phyloP scores from a whole-genome alignment of 2,329 filamentous ascomycete genomes.

The Aspergillus viridinutans region DNA sequence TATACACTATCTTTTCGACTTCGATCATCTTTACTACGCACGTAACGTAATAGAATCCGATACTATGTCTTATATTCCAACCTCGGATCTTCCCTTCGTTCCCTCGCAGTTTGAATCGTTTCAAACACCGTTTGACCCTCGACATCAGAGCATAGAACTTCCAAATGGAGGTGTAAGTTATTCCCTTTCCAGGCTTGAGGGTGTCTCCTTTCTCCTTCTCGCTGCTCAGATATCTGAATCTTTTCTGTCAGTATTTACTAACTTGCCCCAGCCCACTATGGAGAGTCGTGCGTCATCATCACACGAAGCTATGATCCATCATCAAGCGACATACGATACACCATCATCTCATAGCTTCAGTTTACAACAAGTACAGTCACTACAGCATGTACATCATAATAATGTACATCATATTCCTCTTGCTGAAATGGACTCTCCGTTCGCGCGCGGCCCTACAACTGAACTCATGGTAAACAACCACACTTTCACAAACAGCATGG shows the following conservation, averaged over 20 bases:
- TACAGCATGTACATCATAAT: neutral
- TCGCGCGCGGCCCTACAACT: neutral
- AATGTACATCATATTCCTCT: neutral
- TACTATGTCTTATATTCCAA: neutral
- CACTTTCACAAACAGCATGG: neutral
- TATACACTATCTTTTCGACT: neutral
- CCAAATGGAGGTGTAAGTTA: neutral
- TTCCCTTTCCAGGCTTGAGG: neutral
- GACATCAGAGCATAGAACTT: neutral
- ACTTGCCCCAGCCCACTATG: neutral
- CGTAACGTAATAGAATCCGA: neutral
- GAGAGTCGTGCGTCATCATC: neutral
- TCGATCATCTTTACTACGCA: neutral
- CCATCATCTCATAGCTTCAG: neutral
- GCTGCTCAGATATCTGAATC: neutral
- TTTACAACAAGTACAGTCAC: neutral
- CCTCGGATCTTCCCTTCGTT: neutral
- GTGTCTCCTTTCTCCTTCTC: neutral
- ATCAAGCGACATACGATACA: neutral
- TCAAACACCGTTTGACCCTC: neutral
- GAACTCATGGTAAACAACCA: neutral
- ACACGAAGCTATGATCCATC: neutral
- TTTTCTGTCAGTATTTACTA: neutral
- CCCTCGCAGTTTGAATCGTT: neutral
- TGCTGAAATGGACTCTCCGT: neutral